Percentiles rank a stretch among this genome's conserved stretches.
These are phyloP conservation scores for Globisporangium yorkense DNA, from an alignment of 352 stramenopile genomes.

Conservation along the genomic window DNA sequence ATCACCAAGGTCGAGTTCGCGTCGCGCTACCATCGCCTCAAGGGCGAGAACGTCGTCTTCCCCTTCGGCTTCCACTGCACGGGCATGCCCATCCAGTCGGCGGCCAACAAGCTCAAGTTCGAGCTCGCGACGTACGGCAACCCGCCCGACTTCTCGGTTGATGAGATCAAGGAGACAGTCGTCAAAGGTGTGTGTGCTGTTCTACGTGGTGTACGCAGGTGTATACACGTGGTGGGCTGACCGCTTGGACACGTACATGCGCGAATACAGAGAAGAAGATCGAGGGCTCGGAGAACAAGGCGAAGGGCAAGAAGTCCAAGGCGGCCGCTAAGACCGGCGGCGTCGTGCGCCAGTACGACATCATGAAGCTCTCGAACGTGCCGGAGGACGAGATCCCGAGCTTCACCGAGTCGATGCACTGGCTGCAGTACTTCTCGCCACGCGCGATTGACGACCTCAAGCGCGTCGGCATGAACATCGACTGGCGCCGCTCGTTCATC, in stretches of 20 bases:
- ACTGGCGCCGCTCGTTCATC: slow-evolving; percentile 99
- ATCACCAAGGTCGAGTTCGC: slow-evolving; percentile 98
- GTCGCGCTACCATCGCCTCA: slow-evolving; percentile 91
- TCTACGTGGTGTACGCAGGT: neutral
- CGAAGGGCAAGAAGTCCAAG: slow-evolving; percentile 98
- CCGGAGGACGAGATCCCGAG: slow-evolving; percentile 93
- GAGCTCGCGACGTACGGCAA: slow-evolving; percentile 94
- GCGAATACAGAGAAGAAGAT: slow-evolving; percentile 64
- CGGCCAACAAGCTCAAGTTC: slow-evolving; percentile 98
- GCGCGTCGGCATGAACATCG: slow-evolving; percentile 94
- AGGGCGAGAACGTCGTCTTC: slow-evolving; percentile 99
- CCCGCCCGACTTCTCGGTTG: slow-evolving; percentile 91
- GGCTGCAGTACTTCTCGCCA: slow-evolving; percentile 99
- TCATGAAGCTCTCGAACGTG: slow-evolving; percentile 93
- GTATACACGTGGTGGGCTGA: neutral
- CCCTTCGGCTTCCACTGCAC: slow-evolving; percentile 99
- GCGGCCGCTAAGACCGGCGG: slow-evolving; percentile 96
- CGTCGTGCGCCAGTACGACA: slow-evolving; percentile 98
- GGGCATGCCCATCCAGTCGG: slow-evolving; percentile 99
- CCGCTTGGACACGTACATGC: neutral
- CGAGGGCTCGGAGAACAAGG: slow-evolving; percentile 76
- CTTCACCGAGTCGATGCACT: slow-evolving; percentile 97
- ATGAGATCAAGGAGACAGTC: slow-evolving; percentile 23
- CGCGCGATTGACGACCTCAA: slow-evolving; percentile 96
- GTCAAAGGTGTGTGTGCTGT: slow-evolving; percentile 16